Base-by-base conservation (phyloP, 2,329 filamentous ascomycete species). In the Alternaria gaisen region DNA sequence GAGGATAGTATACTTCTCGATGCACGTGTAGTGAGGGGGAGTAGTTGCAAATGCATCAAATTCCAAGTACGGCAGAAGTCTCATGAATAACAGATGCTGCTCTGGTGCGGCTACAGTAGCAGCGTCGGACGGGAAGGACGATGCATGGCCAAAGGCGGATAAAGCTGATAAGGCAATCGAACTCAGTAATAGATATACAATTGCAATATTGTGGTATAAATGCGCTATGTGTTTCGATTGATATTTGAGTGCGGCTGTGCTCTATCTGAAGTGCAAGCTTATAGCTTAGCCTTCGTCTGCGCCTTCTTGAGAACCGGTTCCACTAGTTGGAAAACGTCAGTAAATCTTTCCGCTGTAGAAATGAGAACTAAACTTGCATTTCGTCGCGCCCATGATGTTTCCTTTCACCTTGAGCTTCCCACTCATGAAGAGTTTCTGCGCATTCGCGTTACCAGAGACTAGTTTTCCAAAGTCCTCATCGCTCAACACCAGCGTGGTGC, bases 341-440 rank as follows among this genome's bases (percentile, higher is more conserved):
- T 14, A 22, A 41, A 11, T 14, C 14, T 12, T 12, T 14, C 10
- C 7, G 4, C 2, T 20, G 18, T 14, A 22, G 4, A 14, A 22
- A 22, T 22, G 2, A 5, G 3, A 18, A 41, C 18, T 14, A 22
- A 14, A 41, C 18, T 41, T 41, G 22, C 40, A 88, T 89, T 96
- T 97, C 62, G 94, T 97, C 38, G 95, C 91, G 88, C 97, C 97
- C 94, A 98, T 98, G 63, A 98, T 89, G 80, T 98, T 93, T 66
- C 95, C 95, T 88, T 93, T 96, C 79, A 98, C 88, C 91, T 98
- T 99, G 77, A 99, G 86, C 86, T 97, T 97, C 74, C 95, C 95
- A n/a, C 88, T 88, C 94, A 99, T 98, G 83, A 98, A 97, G 67
- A 99, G 84, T 72, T 90, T 89, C 86, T 99, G 95, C 58, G 95